A percentile compares a stretch with the other conserved stretches of the same genome.
Evolutionary conservation across 805 yeast species (phyloP).

Genomic region (Ogataea neopini): DNA sequence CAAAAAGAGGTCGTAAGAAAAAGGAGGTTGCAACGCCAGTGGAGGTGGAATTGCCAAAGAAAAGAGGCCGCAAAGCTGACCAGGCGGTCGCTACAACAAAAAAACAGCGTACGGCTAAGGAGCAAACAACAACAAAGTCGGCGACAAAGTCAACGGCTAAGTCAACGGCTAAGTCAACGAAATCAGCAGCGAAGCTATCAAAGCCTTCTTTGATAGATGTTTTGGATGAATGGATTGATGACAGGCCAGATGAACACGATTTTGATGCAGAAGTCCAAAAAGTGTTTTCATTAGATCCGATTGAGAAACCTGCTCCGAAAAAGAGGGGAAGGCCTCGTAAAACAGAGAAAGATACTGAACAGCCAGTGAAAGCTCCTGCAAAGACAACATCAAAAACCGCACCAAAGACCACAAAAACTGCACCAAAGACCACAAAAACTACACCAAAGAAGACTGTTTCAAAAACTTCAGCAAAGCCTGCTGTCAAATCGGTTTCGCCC

Average conservation of each 20-base stretch:
- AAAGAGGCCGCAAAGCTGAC: not conserved
- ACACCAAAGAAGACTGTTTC: not conserved
- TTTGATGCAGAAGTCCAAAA: not conserved
- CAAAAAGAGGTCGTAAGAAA: slow-evolving; percentile 1
- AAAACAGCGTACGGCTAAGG: slow-evolving; percentile 1
- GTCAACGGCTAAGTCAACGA: not conserved
- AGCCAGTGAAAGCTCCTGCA: not conserved
- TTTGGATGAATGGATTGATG: slow-evolving; percentile 6
- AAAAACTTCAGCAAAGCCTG: too few species aligned
- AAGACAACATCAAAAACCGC: not conserved
- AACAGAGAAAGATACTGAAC: not conserved
- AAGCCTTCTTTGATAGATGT: slow-evolving; percentile 5
- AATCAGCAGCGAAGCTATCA: not conserved
- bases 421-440: not conserved
- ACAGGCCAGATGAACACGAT: not conserved
- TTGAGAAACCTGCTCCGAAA: not conserved
- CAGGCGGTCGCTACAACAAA: not conserved
- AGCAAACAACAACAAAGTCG: too few species aligned
- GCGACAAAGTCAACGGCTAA: too few species aligned
- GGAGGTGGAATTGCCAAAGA: not conserved
- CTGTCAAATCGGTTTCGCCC: too few species aligned
- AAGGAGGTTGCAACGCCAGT: not conserved
- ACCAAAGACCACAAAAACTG: not conserved
- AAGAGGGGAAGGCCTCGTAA: slow-evolving; percentile 6
- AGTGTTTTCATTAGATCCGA: slow-evolving; percentile 9